Evolutionary conservation across 2,329 filamentous ascomycete genomes (phyloP), one percentile per base, ranked within the genome.

Genomic region (Ceratocystis diversiconidia): DNA sequence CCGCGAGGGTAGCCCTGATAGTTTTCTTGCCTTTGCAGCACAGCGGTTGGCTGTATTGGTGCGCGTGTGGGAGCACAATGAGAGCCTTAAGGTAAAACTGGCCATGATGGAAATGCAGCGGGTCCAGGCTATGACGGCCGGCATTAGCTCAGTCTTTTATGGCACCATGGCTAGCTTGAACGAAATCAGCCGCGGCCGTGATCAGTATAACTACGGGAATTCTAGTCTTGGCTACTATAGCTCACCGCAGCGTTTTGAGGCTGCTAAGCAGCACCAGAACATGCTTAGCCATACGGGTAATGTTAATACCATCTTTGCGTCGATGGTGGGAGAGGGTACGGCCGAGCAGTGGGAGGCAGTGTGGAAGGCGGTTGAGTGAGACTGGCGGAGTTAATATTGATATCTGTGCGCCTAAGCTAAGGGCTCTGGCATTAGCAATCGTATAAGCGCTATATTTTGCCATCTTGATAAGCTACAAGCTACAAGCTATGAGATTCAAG

Each of bases 141-240:
- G 75, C 43, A 61, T 65, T 19, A 41, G 73, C 61, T 73, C 74
- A 15, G 62, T 75, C 32, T 72, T 73, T 70, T 76, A 76, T 55
- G 67, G 70, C 6, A 73, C 73, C 0, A 72, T 73, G 69, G 70
- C 74, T 43, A 66, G 72, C 1, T 70, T 73, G 22, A 67, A 70
- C 19, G 65, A 69, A 5, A 61, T 75, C 0, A 67, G 17, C 62
- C 2, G 61, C 69, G 3, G 74, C 70, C 2, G 70, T 69, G 0
- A 72, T 69, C 12, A 72, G 75, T 64, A 75, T 22, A 52, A 69
- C 62, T 73, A 77, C 61, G 75, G 75, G 0, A 76, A 72, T 57
- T 74, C 70, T 60, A 68, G 69, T 0, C 32, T 75, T 1, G 75
- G 75, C 0, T 76, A 74, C 68, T 71, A 76, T 50, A 73, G 73